Percentiles rank a stretch among this genome's conserved stretches.
Evolutionary conservation across 192 early-diverging fungal genomes (phyloP).

Genomic region (Globomyces pollinis-pini): DNA sequence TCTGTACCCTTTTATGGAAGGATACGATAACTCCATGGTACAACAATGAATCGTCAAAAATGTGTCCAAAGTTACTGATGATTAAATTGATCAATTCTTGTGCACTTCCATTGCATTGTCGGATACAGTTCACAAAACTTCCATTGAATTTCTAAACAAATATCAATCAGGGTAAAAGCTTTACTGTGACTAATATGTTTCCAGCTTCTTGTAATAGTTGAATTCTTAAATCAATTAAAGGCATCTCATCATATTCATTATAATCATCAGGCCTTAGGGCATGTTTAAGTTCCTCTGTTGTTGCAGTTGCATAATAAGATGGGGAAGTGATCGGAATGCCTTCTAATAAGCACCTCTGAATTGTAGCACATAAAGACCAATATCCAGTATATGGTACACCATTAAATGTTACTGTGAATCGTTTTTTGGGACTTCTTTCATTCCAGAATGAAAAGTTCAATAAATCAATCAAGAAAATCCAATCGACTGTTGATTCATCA

Average conservation of each 20-base stretch:
- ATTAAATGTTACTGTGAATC: slow-evolving; percentile 42
- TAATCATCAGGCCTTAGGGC: slow-evolving; percentile 26
- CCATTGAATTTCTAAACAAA: too few relatives aligned
- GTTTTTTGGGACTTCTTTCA: slow-evolving; percentile 38
- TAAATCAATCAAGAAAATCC: slow-evolving; percentile 77
- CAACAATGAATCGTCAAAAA: slow-evolving; percentile 3
- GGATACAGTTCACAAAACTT: slow-evolving; percentile 52
- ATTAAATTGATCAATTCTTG: slow-evolving; percentile 35
- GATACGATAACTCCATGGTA: slow-evolving; percentile 31
- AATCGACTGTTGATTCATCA: background rate
- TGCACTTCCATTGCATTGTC: slow-evolving; percentile 41
- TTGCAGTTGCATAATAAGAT: slow-evolving; percentile 12
- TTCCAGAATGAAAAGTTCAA: slow-evolving; percentile 87
- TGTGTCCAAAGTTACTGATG: background rate
- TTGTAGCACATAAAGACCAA: slow-evolving; percentile 72
- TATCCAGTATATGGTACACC: slow-evolving; percentile 63
- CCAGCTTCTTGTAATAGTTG: slow-evolving; percentile 62
- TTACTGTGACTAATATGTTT: slow-evolving; percentile 47
- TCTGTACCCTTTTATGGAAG: slow-evolving; percentile 77
- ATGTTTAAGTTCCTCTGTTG: background rate
- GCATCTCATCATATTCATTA: slow-evolving; percentile 46
- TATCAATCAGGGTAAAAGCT: too few relatives aligned
- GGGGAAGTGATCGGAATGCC: slow-evolving; percentile 57
- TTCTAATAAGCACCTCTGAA: slow-evolving; percentile 60
- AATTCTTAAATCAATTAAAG: slow-evolving; percentile 54